Percentiles rank a stretch among this genome's conserved stretches.
Evolutionary conservation across 208 protist genomes (phyloP).

Genomic region (Naegleria gruberi): DNA sequence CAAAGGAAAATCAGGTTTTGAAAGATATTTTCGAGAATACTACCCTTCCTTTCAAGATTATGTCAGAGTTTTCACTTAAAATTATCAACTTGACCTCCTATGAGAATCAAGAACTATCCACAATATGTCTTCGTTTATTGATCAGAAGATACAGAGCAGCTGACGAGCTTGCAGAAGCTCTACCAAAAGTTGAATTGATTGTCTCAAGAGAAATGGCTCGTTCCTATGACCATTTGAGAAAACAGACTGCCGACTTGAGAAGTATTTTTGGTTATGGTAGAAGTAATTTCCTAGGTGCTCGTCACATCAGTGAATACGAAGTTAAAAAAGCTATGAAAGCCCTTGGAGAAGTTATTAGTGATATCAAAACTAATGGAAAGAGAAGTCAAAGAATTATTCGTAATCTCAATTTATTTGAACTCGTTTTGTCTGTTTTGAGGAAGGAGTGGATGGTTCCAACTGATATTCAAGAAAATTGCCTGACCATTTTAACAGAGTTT

Average conservation of each 20-base stretch:
- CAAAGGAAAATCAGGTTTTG: not conserved
- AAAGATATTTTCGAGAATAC: not conserved
- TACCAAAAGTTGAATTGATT: not conserved
- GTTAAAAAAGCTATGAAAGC: not conserved
- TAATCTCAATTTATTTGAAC: not conserved
- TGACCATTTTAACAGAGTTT: not conserved
- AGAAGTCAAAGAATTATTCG: conserved; percentile 2
- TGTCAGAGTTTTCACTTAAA: not conserved
- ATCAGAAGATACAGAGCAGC: not conserved
- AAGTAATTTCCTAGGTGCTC: not conserved
- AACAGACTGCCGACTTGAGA: not conserved
- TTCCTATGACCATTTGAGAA: not conserved
- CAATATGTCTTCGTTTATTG: not conserved
- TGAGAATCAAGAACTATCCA: not conserved
- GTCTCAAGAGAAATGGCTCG: not conserved
- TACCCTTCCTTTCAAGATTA: not conserved
- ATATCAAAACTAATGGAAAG: not conserved
- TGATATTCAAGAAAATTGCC: not conserved
- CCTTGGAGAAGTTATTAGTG: not conserved
- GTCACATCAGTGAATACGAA: not conserved
- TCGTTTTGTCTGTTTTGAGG: not conserved
- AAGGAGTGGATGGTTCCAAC: not conserved
- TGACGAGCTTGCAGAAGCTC: not conserved
- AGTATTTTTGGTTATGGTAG: not conserved
- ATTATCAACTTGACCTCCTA: not conserved